phyloP scores from a whole-genome alignment of 257 asterid species.

The Solanum peruvianum region DNA sequence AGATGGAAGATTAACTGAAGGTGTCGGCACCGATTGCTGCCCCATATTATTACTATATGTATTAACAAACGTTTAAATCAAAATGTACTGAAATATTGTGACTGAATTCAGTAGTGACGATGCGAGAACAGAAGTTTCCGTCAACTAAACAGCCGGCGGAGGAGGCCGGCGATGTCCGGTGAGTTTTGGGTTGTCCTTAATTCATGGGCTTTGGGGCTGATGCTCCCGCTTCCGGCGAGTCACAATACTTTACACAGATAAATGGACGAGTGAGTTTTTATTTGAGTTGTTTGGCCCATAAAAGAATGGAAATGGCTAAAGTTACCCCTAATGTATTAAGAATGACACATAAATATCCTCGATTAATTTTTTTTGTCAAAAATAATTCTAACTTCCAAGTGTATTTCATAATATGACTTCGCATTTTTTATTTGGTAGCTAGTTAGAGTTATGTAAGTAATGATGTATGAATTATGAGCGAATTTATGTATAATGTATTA shows the following conservation, averaged over 20 bases:
- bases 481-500: too few relatives aligned
- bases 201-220: not conserved
- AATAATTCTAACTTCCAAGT: too few relatives aligned
- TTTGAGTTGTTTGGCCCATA: not conserved
- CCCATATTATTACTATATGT: slow-evolving; percentile 24
- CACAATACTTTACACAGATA: not conserved
- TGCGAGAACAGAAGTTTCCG: not conserved
- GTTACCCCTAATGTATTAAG: not conserved
- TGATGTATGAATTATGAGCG: too few relatives aligned
- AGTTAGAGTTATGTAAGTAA: too few relatives aligned
- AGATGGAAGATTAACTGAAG: slow-evolving; percentile 41
- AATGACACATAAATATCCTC: not conserved
- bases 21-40: slow-evolving; percentile 74
- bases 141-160: not conserved
- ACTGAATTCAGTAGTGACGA: not conserved
- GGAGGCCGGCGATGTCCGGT: not conserved
- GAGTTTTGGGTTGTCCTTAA: not conserved
- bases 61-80: not conserved
- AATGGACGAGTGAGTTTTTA: not conserved
- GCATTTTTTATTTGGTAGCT: too few relatives aligned
- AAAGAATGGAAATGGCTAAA: not conserved
- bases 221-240: not conserved
- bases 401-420: too few relatives aligned
- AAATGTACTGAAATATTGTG: not conserved
- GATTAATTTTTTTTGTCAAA: not conserved